phyloP scores from a whole-genome alignment of 768 basidiomycete species.

The Psilocybe subaeruginosa region DNA sequence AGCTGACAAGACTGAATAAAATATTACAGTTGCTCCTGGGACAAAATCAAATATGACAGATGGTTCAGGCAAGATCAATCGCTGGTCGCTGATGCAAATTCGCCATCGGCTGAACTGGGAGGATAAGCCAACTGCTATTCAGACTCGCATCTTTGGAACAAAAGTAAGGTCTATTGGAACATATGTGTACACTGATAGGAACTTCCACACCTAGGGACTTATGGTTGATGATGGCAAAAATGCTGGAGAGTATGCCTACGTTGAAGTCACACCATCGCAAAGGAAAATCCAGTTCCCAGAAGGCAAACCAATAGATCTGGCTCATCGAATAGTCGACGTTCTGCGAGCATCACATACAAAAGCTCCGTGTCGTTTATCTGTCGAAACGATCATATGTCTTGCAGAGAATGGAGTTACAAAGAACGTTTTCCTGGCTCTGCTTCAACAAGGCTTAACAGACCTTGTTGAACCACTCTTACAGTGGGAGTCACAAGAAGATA shows the following conservation, averaged over 20 bases:
- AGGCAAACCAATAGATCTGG: constrained; percentile 34
- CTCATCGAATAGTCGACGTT: constrained; percentile 54
- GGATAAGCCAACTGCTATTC: constrained; percentile 48
- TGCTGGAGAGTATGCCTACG: constrained; percentile 22
- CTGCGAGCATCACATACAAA: constrained; percentile 51
- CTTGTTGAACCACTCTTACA: constrained; percentile 41
- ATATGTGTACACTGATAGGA: background rate
- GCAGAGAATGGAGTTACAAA: constrained; percentile 61
- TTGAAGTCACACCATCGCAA: constrained; percentile 45
- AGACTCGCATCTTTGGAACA: constrained; percentile 49
- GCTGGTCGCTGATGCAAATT: constrained; percentile 36
- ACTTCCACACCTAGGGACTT: constrained; percentile 35
- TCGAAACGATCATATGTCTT: constrained; percentile 64
- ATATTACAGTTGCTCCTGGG: constrained; percentile 25
- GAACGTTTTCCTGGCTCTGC: constrained; percentile 40
- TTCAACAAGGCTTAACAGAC: constrained; percentile 36
- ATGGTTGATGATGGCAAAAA: constrained; percentile 36
- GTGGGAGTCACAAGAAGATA: constrained; percentile 47
- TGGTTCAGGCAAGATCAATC: constrained; percentile 52
- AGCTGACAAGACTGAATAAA: background rate
- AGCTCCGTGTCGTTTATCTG: constrained; percentile 50
- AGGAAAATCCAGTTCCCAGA: constrained; percentile 47
- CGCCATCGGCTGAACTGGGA: constrained; percentile 37
- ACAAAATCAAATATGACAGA: constrained; percentile 54
- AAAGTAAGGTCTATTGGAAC: constrained; percentile 37